A percentile compares a stretch with the other conserved stretches of the same genome.
Evolutionary conservation across 805 yeast genomes (phyloP).

Genomic region (Starmerella stigmatis): DNA sequence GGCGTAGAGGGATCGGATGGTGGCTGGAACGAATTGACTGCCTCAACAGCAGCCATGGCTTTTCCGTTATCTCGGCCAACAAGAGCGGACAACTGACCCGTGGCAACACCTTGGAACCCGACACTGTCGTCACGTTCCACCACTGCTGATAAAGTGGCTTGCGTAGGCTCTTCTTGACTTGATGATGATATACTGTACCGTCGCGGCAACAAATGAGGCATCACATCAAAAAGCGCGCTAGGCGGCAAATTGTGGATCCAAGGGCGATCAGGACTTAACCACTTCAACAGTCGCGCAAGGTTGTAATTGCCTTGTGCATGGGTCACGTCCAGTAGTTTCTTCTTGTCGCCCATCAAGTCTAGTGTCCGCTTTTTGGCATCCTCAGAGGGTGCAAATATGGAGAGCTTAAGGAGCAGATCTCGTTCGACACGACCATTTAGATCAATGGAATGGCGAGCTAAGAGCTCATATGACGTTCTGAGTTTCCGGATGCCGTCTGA

Average conservation of each 20-base stretch:
- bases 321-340: slow-evolving; percentile 31
- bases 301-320: neutral
- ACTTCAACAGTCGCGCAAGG: slow-evolving; percentile 47
- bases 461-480: slow-evolving; percentile 59
- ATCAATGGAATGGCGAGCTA: slow-evolving; percentile 62
- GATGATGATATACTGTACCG: slow-evolving; percentile 80
- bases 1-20: slow-evolving; percentile 66
- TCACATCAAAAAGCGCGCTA: slow-evolving; percentile 51
- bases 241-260: slow-evolving; percentile 62
- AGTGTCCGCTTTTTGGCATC: slow-evolving; percentile 36
- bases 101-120: slow-evolving; percentile 22
- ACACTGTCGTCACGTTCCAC: slow-evolving; percentile 40
- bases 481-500: slow-evolving; percentile 39
- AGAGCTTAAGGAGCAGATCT: slow-evolving; percentile 51
- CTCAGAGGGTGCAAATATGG: slow-evolving; percentile 59
- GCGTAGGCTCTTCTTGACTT: slow-evolving; percentile 53
- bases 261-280: slow-evolving; percentile 45
- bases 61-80: neutral
- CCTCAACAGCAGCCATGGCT: slow-evolving; percentile 31
- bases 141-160: slow-evolving; percentile 64
- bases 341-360: slow-evolving; percentile 45
- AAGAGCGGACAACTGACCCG: slow-evolving; percentile 14
- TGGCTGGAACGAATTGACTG: slow-evolving; percentile 66
- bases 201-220: slow-evolving; percentile 66
- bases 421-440: slow-evolving; percentile 74